Percentiles rank a stretch among this genome's conserved stretches.
Evolutionary conservation across 169 alveolate species (phyloP).

Genomic region (Plasmodium knowlesi): DNA sequence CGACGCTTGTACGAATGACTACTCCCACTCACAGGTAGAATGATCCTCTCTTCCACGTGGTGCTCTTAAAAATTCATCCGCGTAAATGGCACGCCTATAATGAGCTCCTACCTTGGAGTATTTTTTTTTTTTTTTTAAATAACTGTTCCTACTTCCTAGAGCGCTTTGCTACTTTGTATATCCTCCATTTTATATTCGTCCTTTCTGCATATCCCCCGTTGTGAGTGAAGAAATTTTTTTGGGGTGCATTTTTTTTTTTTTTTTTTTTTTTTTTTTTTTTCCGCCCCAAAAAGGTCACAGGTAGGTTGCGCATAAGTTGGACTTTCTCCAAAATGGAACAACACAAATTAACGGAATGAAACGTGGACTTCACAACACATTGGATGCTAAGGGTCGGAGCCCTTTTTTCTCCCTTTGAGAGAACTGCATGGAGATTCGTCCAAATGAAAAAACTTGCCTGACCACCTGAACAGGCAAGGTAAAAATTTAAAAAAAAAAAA

Average conservation of each 20-base stretch:
- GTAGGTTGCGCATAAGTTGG: not conserved
- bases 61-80: not conserved
- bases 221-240: not conserved
- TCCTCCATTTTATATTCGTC: not conserved
- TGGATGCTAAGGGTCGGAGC: not conserved
- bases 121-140: no score
- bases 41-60: not conserved
- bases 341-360: no score
- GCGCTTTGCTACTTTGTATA: not conserved
- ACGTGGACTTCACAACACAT: not conserved
- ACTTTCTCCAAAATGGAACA: not conserved
- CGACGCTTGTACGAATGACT: not conserved
- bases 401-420: not conserved
- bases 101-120: not conserved
- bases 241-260: not conserved
- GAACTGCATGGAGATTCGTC: not conserved
- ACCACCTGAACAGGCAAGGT: not conserved
- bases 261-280: no score
- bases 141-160: not conserved
- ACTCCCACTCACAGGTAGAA: not conserved
- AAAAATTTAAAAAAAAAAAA: no score
- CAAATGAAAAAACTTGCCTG: not conserved
- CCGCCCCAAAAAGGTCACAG: not conserved
- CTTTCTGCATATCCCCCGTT: not conserved
- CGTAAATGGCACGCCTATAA: not conserved